Evolutionary conservation across 2,329 filamentous ascomycete species (phyloP).

Genomic region (Arthroderma sp.): DNA sequence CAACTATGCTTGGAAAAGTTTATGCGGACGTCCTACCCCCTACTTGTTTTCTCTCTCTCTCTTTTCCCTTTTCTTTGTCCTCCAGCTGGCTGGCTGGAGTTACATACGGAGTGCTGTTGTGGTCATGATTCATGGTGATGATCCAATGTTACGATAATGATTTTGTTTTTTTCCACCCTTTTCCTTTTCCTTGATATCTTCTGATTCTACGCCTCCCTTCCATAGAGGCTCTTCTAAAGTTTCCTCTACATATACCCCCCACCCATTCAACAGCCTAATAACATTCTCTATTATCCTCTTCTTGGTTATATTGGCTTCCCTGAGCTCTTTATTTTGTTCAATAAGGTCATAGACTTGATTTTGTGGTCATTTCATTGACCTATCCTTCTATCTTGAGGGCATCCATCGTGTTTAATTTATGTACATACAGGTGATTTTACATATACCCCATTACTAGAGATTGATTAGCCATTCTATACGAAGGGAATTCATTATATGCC

Average conservation of each 20-base stretch:
- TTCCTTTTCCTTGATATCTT: not conserved
- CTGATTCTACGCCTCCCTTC: not conserved
- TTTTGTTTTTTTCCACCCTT: not conserved
- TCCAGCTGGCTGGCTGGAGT: not conserved
- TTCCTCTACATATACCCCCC: not conserved
- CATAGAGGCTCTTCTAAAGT: not conserved
- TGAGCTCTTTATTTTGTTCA: not conserved
- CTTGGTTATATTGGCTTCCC: not conserved
- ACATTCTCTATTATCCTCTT: not conserved
- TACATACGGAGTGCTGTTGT: not conserved
- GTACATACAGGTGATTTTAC: not conserved
- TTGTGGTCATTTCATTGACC: not conserved
- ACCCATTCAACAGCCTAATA: not conserved
- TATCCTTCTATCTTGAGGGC: not conserved
- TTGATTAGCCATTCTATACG: not conserved
- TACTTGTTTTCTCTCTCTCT: not conserved
- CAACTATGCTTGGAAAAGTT: conserved; percentile 2
- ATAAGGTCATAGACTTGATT: not conserved
- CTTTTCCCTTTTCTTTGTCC: not conserved
- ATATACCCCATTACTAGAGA: not conserved
- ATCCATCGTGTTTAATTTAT: not conserved
- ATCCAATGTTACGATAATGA: conserved; percentile 8
- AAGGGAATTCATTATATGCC: not conserved
- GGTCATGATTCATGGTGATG: conserved; percentile 5
- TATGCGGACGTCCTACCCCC: not conserved